These are phyloP conservation scores for Cyclocybe aegerita DNA, from an alignment of 768 basidiomycete genomes.

Conservation along the genomic window DNA sequence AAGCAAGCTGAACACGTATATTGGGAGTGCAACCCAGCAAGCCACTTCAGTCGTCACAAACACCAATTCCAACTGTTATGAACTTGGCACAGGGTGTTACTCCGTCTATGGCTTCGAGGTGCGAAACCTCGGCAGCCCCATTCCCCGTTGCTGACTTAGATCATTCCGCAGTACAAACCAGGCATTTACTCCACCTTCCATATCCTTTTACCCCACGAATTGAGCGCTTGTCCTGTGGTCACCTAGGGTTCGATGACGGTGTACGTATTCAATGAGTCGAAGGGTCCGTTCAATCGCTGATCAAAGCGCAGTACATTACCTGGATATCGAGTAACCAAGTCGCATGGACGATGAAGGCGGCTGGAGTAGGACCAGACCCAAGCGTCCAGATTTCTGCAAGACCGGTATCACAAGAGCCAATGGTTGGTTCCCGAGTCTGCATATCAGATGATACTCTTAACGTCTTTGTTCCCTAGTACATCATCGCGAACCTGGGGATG, in stretches of 20 bases:
- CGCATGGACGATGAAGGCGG: constrained; percentile 74
- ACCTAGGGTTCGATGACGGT: constrained; percentile 62
- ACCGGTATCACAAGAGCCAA: constrained; percentile 80
- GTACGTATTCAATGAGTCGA: constrained; percentile 32
- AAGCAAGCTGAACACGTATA: constrained; percentile 59
- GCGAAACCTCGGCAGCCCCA: constrained; percentile 9
- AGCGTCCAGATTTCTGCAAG: constrained; percentile 60
- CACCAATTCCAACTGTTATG: constrained; percentile 74
- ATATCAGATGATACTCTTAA: constrained; percentile 1
- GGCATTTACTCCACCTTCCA: constrained; percentile 20
- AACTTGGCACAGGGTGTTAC: constrained; percentile 55
- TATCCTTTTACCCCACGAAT: neutral
- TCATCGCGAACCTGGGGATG: constrained; percentile 83
- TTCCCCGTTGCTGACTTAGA: neutral
- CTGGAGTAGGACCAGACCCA: constrained; percentile 65
- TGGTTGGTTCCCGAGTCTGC: constrained; percentile 47
- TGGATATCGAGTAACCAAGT: constrained; percentile 73
- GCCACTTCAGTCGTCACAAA: constrained; percentile 71
- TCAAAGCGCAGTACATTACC: constrained; percentile 64
- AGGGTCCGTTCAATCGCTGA: neutral
- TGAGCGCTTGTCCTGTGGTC: neutral
- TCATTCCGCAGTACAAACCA: constrained; percentile 36
- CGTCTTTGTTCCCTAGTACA: constrained; percentile 49
- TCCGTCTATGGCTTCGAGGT: constrained; percentile 82
- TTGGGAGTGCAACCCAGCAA: constrained; percentile 74